Evolutionary conservation across 352 stramenopile species (phyloP).

Genomic region (Poterioochromonas sp.): DNA sequence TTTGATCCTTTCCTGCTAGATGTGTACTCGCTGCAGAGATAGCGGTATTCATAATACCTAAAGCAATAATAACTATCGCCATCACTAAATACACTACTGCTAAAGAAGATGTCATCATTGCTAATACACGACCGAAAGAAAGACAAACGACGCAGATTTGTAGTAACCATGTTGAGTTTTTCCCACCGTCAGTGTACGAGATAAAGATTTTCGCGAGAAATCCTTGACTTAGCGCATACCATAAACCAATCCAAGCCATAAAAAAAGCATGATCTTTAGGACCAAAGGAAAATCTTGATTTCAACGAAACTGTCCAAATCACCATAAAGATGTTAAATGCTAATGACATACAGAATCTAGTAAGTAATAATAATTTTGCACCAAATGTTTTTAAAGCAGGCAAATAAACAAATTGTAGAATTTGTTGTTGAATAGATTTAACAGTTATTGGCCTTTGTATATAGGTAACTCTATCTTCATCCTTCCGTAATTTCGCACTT

Average conservation of each 20-base stretch:
- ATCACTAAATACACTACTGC: constrained; percentile 20
- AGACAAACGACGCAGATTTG: constrained; percentile 5
- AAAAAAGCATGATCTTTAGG: constrained; percentile 12
- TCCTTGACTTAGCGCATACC: constrained; percentile 14
- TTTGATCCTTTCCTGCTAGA: not conserved
- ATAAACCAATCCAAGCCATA: constrained; percentile 32
- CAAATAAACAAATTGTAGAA: not conserved
- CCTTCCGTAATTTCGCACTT: not conserved
- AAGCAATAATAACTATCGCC: constrained; percentile 14
- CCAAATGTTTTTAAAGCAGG: constrained; percentile 1
- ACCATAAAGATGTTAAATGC: constrained; percentile 10
- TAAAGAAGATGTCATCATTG: constrained; percentile 12
- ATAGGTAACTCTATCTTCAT: no score
- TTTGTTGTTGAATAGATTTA: not conserved
- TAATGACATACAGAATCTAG: constrained; percentile 5
- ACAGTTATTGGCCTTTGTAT: not conserved
- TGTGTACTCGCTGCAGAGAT: not conserved
- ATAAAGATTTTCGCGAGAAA: not conserved
- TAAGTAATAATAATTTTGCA: not conserved
- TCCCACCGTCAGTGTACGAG: not conserved
- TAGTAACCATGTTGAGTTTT: not conserved
- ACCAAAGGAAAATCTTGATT: not conserved
- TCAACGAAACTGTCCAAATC: constrained; percentile 12
- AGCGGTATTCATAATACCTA: constrained; percentile 17
- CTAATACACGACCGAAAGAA: constrained; percentile 14